Conservation (phyloP, 148 eudicot genomes). For the Fallopia convolvulus region DNA sequence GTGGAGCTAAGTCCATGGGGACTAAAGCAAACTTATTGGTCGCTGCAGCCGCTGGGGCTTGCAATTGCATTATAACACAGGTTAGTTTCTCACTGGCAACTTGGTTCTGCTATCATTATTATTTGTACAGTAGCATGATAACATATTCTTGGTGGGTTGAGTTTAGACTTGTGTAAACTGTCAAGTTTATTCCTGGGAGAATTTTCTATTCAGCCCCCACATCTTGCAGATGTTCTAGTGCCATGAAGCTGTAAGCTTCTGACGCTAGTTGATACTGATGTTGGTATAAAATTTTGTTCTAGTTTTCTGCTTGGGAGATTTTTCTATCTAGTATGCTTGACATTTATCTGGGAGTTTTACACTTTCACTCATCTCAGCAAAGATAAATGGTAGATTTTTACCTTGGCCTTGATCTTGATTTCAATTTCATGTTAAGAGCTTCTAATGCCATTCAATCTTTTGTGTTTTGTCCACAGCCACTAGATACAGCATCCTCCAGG, state of each 20-base stretch:
- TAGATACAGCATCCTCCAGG: slow-evolving; percentile 90
- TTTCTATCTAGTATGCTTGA: not conserved
- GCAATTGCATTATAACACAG: slow-evolving; percentile 77
- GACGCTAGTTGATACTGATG: not conserved
- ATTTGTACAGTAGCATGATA: not conserved
- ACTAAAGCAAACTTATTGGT: slow-evolving; percentile 75
- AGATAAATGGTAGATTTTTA: not conserved
- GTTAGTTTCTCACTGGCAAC: slow-evolving; percentile 26
- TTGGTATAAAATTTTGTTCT: not conserved
- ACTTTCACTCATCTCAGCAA: not conserved
- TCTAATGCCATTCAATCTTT: not conserved
- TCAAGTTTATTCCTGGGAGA: not conserved
- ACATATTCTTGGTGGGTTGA: not conserved
- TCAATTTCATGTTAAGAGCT: not conserved
- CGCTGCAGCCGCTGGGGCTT: slow-evolving; percentile 91
- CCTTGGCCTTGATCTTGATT: not conserved
- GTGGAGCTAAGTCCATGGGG: slow-evolving; percentile 64
- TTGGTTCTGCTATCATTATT: not conserved
- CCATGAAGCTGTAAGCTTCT: not conserved
- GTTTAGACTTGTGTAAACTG: not conserved
- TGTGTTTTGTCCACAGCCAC: slow-evolving; percentile 46
- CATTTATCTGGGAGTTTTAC: not conserved
- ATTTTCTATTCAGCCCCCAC: not conserved
- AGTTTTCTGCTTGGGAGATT: not conserved
- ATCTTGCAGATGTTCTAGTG: not conserved